phyloP scores from a whole-genome alignment of 208 protist species.

The Novymonas esmeraldas region DNA sequence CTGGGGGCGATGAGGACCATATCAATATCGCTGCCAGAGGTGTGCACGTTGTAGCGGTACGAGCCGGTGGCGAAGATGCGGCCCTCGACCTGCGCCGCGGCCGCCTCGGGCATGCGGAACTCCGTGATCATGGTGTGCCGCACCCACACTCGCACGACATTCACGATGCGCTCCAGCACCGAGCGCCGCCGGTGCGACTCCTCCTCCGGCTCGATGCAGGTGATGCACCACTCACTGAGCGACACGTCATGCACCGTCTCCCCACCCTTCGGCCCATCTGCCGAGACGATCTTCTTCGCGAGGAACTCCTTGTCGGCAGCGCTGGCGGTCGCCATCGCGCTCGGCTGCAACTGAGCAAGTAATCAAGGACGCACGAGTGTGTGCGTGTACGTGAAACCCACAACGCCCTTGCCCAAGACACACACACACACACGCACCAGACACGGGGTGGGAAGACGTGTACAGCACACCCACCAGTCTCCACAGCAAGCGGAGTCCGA shows the following conservation, averaged over 20 bases:
- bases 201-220: conserved; percentile 88
- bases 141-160: conserved; percentile 88
- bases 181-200: conserved; percentile 83
- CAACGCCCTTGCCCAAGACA: too few relatives aligned
- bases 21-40: conserved; percentile 97
- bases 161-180: conserved; percentile 85
- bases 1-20: conserved; percentile 95
- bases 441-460: too few relatives aligned
- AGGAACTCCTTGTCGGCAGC: conserved; percentile 67
- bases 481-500: too few relatives aligned
- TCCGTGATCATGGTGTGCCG: conserved; percentile 87
- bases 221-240: conserved; percentile 73
- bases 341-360: too few relatives aligned
- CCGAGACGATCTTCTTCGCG: conserved; percentile 77
- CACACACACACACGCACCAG: too few relatives aligned
- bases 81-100: conserved; percentile 85
- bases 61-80: conserved; percentile 98
- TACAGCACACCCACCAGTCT: too few relatives aligned
- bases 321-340: neutral
- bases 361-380: neutral
- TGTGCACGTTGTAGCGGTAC: conserved; percentile 98
- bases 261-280: conserved; percentile 73
- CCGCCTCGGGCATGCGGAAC: conserved; percentile 88
- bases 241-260: conserved; percentile 75
- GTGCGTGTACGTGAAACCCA: conserved; percentile 4